Evolutionary conservation across 2,329 filamentous ascomycete species (phyloP), one percentile per base, ranked within the genome.

Genomic region (Phaeoacremonium minimum): DNA sequence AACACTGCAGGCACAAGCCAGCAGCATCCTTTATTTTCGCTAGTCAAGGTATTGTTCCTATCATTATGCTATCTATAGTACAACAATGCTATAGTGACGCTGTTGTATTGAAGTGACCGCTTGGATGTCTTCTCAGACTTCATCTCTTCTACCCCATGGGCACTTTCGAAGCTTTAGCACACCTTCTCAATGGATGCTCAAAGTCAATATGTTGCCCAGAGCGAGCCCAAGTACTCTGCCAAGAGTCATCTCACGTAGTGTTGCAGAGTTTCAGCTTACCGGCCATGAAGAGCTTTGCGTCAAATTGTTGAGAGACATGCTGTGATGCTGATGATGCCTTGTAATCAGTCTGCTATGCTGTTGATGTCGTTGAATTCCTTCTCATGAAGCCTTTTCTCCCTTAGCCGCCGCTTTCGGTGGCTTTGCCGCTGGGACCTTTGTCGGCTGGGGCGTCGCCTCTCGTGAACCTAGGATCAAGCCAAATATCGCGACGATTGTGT

Each of bases 151-250:
- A n/a, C n/a, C n/a, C n/a, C n/a, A 32, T 44, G 51, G 86, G 87
- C 86, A 82, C 85, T 86, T 86, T 93, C 87, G 87, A 93, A 93
- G 87, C 87, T 89, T 88, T 86, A 67, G 72, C 73, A 82, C n/a
- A 73, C 64, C 71, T 68, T 69, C 45, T 70, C 75, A 61, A 77
- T 87, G 82, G 78, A 83, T 81, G 77, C 22, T 71, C 57, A 85
- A 73, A 88, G 86, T 91, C 87, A 91, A 90, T 80, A 80, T 79
- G 85, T 66, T 77, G 85, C 86, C 87, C 78, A 91, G 70, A 91
- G 57, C 58, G 74, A 84, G 67, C 75, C 73, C 66, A 81, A 80
- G 73, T 74, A 84, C 81, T 79, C 83, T 87, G 82, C 84, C 84
- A 87, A 87, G 83, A 79, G 81, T 83, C 73, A 80, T 87, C 74